phyloP scores from a whole-genome alignment of 129 eudicot genomes.

The Tanacetum coccineum region DNA sequence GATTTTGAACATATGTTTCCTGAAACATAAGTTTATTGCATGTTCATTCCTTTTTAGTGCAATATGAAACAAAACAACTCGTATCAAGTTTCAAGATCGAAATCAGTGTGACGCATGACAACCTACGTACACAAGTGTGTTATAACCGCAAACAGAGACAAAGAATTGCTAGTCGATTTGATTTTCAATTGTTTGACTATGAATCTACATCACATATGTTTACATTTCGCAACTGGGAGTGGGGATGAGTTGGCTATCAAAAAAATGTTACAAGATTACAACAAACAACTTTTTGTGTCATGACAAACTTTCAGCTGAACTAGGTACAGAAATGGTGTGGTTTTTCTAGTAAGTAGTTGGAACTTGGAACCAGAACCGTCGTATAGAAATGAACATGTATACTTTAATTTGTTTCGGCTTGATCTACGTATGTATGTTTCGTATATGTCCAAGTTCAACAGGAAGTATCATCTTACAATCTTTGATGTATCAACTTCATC shows the following conservation, averaged over 20 bases:
- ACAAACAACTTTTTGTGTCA: slow-evolving; percentile 7
- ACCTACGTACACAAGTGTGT: slow-evolving; percentile 16
- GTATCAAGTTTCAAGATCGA: slow-evolving; percentile 1
- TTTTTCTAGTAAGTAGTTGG: slow-evolving; percentile 27
- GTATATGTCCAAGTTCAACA: slow-evolving; percentile 25
- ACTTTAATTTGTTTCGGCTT: slow-evolving; percentile 21
- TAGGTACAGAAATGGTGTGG: slow-evolving; percentile 7
- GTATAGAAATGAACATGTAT: slow-evolving; percentile 8
- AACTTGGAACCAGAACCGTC: background rate
- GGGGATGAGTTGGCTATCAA: slow-evolving; percentile 2
- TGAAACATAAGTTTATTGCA: no score
- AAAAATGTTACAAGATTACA: slow-evolving; percentile 22
- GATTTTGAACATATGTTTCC: no score
- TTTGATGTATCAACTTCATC: slow-evolving; percentile 19
- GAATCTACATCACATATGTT: slow-evolving; percentile 26
- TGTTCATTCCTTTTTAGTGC: no score
- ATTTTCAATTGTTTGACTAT: slow-evolving; percentile 15
- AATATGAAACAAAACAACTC: background rate
- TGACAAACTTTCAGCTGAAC: background rate
- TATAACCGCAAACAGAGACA: background rate
- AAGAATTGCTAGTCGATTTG: background rate
- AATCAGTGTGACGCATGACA: slow-evolving; percentile 8
- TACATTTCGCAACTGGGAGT: slow-evolving; percentile 17
- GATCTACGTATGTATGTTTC: slow-evolving; percentile 27
- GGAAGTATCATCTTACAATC: slow-evolving; percentile 19